phyloP scores from a whole-genome alignment of 2,329 filamentous ascomycete genomes.

The Phyllosticta citriasiana region DNA sequence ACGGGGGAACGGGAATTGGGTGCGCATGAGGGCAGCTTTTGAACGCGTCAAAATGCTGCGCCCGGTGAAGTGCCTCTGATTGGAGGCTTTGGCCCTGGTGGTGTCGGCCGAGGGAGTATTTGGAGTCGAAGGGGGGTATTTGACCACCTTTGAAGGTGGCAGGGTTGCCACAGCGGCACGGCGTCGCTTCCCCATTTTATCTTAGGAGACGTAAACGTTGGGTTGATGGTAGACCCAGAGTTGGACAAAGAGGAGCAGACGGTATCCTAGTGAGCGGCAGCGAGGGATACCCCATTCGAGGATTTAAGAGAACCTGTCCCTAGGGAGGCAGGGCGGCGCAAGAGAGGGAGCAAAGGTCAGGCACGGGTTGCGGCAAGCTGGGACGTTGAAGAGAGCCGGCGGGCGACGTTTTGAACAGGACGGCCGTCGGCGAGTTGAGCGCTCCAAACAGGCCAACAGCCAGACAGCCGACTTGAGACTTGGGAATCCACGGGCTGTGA shows the following conservation, averaged over 20 bases:
- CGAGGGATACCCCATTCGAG: neutral
- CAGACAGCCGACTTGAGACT: neutral
- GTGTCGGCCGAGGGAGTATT: neutral
- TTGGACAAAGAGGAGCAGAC: neutral
- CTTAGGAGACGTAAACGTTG: neutral
- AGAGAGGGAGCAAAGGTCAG: neutral
- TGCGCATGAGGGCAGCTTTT: slow-evolving; percentile 3
- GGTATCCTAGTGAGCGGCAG: neutral
- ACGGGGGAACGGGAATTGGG: slow-evolving; percentile 5
- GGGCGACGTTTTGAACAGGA: neutral
- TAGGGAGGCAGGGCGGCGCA: neutral
- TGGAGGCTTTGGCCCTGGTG: neutral
- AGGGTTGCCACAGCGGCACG: neutral
- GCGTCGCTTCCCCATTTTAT: neutral
- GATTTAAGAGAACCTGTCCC: neutral
- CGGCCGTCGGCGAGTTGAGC: neutral
- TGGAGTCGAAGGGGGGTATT: neutral
- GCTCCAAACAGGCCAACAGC: neutral
- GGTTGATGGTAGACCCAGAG: neutral
- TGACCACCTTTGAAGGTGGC: neutral
- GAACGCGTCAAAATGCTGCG: slow-evolving; percentile 3
- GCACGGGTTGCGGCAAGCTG: neutral
- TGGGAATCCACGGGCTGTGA: neutral
- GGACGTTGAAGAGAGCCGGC: neutral
- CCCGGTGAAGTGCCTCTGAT: neutral